Evolutionary conservation across 1,284 basidiomycete genomes (phyloP), one percentile per base, ranked within the genome.

Genomic region (Rugosomyces carneus): DNA sequence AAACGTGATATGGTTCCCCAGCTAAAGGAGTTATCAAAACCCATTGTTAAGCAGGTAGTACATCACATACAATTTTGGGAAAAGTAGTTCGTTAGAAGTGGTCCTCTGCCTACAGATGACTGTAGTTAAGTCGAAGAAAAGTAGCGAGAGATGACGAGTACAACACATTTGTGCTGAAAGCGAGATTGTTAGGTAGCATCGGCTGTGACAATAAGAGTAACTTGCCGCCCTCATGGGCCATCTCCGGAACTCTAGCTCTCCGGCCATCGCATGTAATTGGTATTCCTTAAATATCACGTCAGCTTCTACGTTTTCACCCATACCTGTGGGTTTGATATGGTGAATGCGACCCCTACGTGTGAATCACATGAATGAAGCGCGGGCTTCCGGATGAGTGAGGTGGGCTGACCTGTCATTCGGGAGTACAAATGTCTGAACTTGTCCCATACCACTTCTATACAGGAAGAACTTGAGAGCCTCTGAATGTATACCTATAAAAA

Each of bases 21-120:
- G 81, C 85, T 88, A 50, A 11, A 13, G 31, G 16, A 27, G 34
- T 35, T n/a, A 1, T 45, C 21, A 48, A 37, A 15, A 26, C 34
- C n/a, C n/a, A 10, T 29, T 7, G 21, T 13, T 15, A 18, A 42
- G 26, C 21, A 39, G n/a, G 43, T 21, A 26, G 11, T 32, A 40
- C 6, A 44, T 18, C 26, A 65, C 80, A 60, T 57, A 87, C 85
- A 78, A 50, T 89, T 89, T 52, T 89, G 86, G 9, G 86, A 89
- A 56, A 89, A 89, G 58, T 89, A 89, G 56, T 86, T 84, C 5
- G 85, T 82, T 38, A 89, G 65, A 13, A 89, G 62, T 2, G 71
- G 64, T 5, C 86, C 85, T 41, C 83, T 76, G 55, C 78, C 84
- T 88, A 39, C 11, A 35, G 39, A 45, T 48, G 43, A 15, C 21